Base-by-base conservation (phyloP, 257 asterid genomes). In the Scutellaria baicalensis region DNA sequence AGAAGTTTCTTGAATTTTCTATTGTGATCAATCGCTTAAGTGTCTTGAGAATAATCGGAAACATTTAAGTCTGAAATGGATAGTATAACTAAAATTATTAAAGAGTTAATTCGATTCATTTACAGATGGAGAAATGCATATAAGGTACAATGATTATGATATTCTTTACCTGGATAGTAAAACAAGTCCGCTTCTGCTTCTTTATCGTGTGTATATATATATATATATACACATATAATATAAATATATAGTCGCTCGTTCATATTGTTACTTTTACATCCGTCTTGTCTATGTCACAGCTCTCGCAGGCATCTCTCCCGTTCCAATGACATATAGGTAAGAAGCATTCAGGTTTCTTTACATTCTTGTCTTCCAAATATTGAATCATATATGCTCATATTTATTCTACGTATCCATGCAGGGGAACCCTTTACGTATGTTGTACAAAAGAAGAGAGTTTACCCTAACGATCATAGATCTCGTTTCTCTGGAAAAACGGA, bases 261-360 rank as follows among this genome's bases (percentile, higher is more conserved):
- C 3, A 27, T 27, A 2, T 27, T 27, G 33, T 6, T 52, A 35
- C 27, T 43, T 71, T 23, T 1, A 43, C 68, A 49, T 21, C 42
- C 61, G 9, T 49, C 69, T n/a, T 60, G 20, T 36, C 60, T 71
- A 33, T 47, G 62, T 67, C 50, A 2, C 88, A 86, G 89, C 72
- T 83, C 75, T 11, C 80, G 78, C 56, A 81, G 86, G 56, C 84
- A 78, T 11, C 85, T 36, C 62, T 83, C 89, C 35, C 89, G 89
- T 81, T 83, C 81, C 80, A 69, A 73, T 16, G 85, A 56, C 27
- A 55, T 84, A 74, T 84, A 84, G 87, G 85, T 79, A 77, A 17
- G 67, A 59, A 45, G 40, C 39, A 8, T 50, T 12, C 50, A 13
- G 21, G 51, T 38, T 9, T 17, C 16, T 13, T 9, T 3, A n/a